Evolutionary conservation across 1,139 yeast species (phyloP).

Genomic region (Blastobotrys ciferrii): DNA sequence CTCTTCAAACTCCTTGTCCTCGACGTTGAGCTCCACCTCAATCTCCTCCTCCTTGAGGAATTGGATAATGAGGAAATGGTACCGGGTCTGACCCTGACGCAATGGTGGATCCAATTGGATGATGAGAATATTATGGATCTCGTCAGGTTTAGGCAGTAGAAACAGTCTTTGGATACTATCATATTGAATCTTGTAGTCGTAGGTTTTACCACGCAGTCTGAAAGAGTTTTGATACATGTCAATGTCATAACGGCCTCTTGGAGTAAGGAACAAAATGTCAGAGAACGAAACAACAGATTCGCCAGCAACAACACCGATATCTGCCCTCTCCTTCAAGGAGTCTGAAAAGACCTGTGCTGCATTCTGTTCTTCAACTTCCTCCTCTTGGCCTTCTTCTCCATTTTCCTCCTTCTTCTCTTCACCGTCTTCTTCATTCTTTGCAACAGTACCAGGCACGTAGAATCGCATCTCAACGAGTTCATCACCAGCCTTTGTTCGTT

Average conservation of each 20-base stretch:
- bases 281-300: conserved; percentile 95
- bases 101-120: conserved; percentile 93
- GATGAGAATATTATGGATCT: conserved; percentile 80
- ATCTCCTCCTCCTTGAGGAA: conserved; percentile 87
- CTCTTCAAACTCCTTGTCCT: conserved; percentile 74
- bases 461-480: conserved; percentile 93
- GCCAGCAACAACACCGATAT: conserved; percentile 92
- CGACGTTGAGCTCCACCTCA: conserved; percentile 82
- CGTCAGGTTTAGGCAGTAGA: conserved; percentile 92
- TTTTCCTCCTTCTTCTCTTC: conserved; percentile 30
- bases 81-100: conserved; percentile 93
- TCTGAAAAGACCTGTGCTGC: conserved; percentile 88
- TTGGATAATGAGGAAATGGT: conserved; percentile 88
- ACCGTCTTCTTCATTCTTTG: conserved; percentile 38
- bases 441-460: conserved; percentile 80
- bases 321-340: conserved; percentile 90
- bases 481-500: conserved; percentile 75
- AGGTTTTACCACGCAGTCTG: conserved; percentile 94
- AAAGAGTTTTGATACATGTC: conserved; percentile 88
- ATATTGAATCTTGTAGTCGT: conserved; percentile 93
- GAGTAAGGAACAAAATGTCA: conserved; percentile 89
- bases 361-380: conserved; percentile 56
- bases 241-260: conserved; percentile 94
- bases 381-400: conserved; percentile 43
- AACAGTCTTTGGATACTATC: conserved; percentile 87